Conservation (phyloP, 2,329 filamentous ascomycete genomes). For the Pseudogymnoascus sp. region DNA sequence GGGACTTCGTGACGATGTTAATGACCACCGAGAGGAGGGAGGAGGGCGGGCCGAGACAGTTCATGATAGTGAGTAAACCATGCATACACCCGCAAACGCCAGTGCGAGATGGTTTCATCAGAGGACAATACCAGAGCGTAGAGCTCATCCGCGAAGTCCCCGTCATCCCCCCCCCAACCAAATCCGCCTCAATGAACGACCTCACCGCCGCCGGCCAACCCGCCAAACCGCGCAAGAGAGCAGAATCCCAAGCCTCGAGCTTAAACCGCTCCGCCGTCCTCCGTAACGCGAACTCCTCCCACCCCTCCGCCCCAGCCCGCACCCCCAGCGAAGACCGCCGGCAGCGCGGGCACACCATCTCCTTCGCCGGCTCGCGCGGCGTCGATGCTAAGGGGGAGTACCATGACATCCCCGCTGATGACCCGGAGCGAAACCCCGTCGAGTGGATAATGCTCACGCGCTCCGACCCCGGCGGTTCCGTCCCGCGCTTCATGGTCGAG, state of each 20-base stretch:
- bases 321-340: conserved; percentile 19
- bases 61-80: conserved; percentile 81
- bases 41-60: conserved; percentile 51
- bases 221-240: conserved; percentile 17
- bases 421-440: conserved; percentile 51
- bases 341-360: conserved; percentile 32
- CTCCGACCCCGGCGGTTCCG: conserved; percentile 63
- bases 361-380: conserved; percentile 32
- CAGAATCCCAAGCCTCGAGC: conserved; percentile 20
- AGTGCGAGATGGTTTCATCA: conserved; percentile 62
- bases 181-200: conserved; percentile 38
- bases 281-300: conserved; percentile 31
- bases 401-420: conserved; percentile 28
- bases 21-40: conserved; percentile 47
- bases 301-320: conserved; percentile 15
- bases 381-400: conserved; percentile 29
- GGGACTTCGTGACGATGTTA: conserved; percentile 79
- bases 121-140: conserved; percentile 65
- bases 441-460: conserved; percentile 71
- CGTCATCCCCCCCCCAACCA: conserved; percentile 34
- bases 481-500: conserved; percentile 65
- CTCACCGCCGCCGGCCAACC: conserved; percentile 28
- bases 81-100: conserved; percentile 68
- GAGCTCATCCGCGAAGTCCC: conserved; percentile 84
- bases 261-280: conserved; percentile 35